Percentiles rank a stretch among this genome's conserved stretches.
These are phyloP conservation scores for Botryotinia narcissicola DNA, from an alignment of 2,329 filamentous ascomycete genomes.

Conservation along the genomic window DNA sequence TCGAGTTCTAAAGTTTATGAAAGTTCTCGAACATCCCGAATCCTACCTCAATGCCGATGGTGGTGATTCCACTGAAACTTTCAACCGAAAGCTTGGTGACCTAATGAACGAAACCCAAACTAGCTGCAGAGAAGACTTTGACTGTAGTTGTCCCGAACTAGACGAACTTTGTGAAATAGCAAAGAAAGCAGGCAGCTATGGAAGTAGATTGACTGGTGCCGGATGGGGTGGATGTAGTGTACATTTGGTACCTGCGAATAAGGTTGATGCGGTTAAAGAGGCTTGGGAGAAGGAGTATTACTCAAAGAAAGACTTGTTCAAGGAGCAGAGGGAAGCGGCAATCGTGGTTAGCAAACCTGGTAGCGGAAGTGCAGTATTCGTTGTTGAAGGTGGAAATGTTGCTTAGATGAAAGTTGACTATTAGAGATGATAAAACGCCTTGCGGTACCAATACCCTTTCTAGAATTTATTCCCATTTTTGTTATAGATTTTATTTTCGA, in stretches of 20 bases:
- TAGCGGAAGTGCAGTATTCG: constrained; percentile 61
- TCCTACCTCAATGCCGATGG: constrained; percentile 35
- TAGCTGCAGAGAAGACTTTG: constrained; percentile 82
- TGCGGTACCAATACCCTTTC: not conserved
- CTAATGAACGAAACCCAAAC: constrained; percentile 88
- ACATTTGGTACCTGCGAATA: constrained; percentile 82
- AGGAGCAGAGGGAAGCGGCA: constrained; percentile 72
- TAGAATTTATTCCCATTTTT: not conserved
- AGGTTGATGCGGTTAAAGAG: constrained; percentile 72
- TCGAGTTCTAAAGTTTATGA: constrained; percentile 80
- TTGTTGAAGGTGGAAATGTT: constrained; percentile 36
- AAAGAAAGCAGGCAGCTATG: constrained; percentile 73
- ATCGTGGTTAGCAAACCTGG: constrained; percentile 89
- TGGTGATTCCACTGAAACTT: constrained; percentile 50
- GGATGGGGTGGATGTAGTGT: constrained; percentile 97
- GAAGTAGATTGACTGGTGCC: constrained; percentile 83
- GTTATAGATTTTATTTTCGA: not conserved
- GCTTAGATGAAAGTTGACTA: constrained; percentile 11
- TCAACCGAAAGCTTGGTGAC: constrained; percentile 70
- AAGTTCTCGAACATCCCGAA: constrained; percentile 61
- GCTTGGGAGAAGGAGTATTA: constrained; percentile 85
- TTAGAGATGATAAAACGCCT: not conserved
- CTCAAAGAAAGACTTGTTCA: constrained; percentile 59
- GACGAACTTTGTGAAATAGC: constrained; percentile 84
- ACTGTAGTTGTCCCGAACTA: constrained; percentile 91